Percentiles rank a stretch among this genome's conserved stretches.
These are phyloP conservation scores for Phaffia tasmanica DNA, from an alignment of 768 basidiomycete species.

Conservation along the genomic window DNA sequence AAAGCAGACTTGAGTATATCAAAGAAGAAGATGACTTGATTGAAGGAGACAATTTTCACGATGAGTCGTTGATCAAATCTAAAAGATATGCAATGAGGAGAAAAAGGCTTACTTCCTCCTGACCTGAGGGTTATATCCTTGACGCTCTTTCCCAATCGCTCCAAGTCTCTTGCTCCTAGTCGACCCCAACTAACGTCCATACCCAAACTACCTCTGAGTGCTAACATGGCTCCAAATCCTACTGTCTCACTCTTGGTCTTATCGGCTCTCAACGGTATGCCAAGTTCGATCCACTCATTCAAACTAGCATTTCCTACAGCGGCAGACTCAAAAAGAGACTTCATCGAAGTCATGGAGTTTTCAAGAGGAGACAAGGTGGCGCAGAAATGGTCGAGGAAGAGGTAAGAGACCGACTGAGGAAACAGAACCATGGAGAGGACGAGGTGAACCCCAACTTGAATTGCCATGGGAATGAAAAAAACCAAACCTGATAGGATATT, in stretches of 20 bases:
- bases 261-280: background rate
- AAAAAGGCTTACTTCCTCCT: constrained; percentile 6
- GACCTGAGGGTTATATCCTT: constrained; percentile 13
- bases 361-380: constrained; percentile 13
- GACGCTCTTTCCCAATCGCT: constrained; percentile 8
- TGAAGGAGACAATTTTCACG: background rate
- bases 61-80: background rate
- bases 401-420: constrained; percentile 11
- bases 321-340: background rate
- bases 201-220: constrained; percentile 7
- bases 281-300: constrained; percentile 20
- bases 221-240: constrained; percentile 7
- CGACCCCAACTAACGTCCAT: constrained; percentile 18
- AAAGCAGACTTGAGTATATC: constrained; percentile 21
- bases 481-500: background rate
- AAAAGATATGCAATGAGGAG: no score
- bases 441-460: constrained; percentile 20
- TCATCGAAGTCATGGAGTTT: background rate
- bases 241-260: constrained; percentile 11
- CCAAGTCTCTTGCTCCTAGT: constrained; percentile 9
- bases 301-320: constrained; percentile 14
- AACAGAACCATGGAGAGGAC: constrained; percentile 13
- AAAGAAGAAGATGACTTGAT: constrained; percentile 20
- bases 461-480: constrained; percentile 19
- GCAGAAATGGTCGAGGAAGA: constrained; percentile 7